phyloP scores from a whole-genome alignment of 306 rosid species.

The Sicyos edulis region DNA sequence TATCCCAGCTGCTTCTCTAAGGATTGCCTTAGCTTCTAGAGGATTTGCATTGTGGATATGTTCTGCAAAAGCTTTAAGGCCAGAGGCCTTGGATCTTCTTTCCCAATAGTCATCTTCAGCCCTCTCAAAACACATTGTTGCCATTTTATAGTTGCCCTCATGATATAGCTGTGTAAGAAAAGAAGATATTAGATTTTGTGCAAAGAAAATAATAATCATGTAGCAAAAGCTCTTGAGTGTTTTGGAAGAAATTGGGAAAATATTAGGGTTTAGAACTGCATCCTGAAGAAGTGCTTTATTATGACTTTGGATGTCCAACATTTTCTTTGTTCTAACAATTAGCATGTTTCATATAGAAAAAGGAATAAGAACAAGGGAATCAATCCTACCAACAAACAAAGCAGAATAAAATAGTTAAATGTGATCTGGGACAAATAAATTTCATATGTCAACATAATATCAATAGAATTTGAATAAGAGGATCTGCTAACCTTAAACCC shows the following conservation, averaged over 20 bases:
- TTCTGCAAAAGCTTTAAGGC: slow-evolving; percentile 50
- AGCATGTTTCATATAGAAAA: neutral
- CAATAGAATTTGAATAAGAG: neutral
- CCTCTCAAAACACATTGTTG: slow-evolving; percentile 71
- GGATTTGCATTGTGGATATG: slow-evolving; percentile 35
- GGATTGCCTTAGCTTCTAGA: slow-evolving; percentile 42
- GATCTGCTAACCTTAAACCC: slow-evolving; percentile 53
- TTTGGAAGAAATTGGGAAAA: too few species aligned
- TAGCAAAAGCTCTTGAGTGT: too few species aligned
- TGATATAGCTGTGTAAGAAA: slow-evolving; percentile 41
- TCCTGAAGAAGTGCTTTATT: neutral
- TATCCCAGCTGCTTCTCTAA: slow-evolving; percentile 70
- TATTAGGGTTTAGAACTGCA: neutral
- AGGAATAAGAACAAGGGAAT: neutral
- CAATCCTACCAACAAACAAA: neutral
- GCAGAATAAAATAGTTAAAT: neutral
- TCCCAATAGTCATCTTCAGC: slow-evolving; percentile 72
- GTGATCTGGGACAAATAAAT: neutral
- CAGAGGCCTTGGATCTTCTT: slow-evolving; percentile 58
- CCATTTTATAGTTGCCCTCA: slow-evolving; percentile 60
- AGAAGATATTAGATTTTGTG: neutral
- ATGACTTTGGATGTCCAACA: too few species aligned
- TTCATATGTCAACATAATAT: neutral
- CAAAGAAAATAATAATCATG: neutral
- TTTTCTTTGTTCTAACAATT: neutral